Evolutionary conservation across 1,139 yeast genomes (phyloP).

Genomic region (Blastobotrys illinoisensis): DNA sequence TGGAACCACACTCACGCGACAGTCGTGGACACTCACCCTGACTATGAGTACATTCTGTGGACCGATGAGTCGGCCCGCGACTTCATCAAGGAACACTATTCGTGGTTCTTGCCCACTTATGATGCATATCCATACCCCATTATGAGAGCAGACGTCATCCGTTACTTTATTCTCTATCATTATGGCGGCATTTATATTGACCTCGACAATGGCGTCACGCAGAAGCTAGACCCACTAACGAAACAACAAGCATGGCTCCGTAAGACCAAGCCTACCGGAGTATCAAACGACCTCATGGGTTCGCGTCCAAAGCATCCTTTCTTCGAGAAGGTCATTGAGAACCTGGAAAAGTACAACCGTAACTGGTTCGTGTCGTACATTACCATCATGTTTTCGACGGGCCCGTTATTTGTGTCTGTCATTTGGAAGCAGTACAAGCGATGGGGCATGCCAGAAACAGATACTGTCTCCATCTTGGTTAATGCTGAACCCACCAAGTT

Average conservation of each 20-base stretch:
- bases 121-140: constrained; percentile 75
- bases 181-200: constrained; percentile 91
- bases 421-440: constrained; percentile 84
- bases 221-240: constrained; percentile 71
- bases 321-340: constrained; percentile 63
- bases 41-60: constrained; percentile 80
- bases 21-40: constrained; percentile 64
- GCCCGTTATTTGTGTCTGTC: constrained; percentile 81
- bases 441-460: constrained; percentile 38
- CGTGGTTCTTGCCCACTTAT: constrained; percentile 82
- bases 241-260: constrained; percentile 82
- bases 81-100: constrained; percentile 69
- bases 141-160: constrained; percentile 87
- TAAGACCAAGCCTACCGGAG: constrained; percentile 85
- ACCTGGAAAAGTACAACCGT: constrained; percentile 47
- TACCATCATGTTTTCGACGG: constrained; percentile 91
- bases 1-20: constrained; percentile 77
- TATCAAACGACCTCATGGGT: constrained; percentile 92
- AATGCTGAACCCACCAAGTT: constrained; percentile 40
- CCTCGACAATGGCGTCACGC: constrained; percentile 80
- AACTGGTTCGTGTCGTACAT: constrained; percentile 60
- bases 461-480: constrained; percentile 41
- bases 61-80: constrained; percentile 80
- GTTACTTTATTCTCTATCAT: constrained; percentile 76
- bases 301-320: constrained; percentile 83